Percentiles rank a stretch among this genome's conserved stretches.
Evolutionary conservation across 805 yeast species (phyloP).

Genomic region (Saccharomyces eubayanus): DNA sequence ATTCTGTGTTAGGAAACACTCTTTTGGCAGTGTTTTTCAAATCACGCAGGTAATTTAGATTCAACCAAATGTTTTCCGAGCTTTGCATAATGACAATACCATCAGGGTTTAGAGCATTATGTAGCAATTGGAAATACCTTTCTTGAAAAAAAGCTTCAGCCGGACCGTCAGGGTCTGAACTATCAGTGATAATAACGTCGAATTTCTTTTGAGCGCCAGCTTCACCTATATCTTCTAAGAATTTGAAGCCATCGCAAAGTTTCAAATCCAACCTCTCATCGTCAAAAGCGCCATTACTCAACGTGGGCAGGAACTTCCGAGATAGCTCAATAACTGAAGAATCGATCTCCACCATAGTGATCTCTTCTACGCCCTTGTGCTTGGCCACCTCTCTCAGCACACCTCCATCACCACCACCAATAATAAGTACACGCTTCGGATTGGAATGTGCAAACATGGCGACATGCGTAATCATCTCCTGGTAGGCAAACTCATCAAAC

Average conservation of each 20-base stretch:
- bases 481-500: conserved; percentile 88
- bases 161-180: conserved; percentile 94
- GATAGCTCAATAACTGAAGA: conserved; percentile 68
- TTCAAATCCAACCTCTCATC: conserved; percentile 60
- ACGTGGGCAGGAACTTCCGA: conserved; percentile 62
- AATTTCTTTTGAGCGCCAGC: conserved; percentile 38
- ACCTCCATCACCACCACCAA: conserved; percentile 97
- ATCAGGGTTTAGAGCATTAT: conserved; percentile 50
- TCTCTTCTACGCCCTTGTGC: conserved; percentile 53
- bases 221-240: conserved; percentile 37
- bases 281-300: conserved; percentile 58
- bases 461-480: conserved; percentile 81
- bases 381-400: conserved; percentile 82
- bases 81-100: conserved; percentile 77
- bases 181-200: conserved; percentile 84
- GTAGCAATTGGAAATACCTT: conserved; percentile 61
- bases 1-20: conserved; percentile 55
- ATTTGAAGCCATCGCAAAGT: conserved; percentile 80
- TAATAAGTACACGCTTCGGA: conserved; percentile 72
- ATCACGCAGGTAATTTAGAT: conserved; percentile 43
- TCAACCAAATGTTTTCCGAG: conserved; percentile 68
- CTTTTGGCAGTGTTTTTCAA: conserved; percentile 41
- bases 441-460: conserved; percentile 69
- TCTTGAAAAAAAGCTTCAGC: conserved; percentile 82
- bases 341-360: conserved; percentile 84